Evolutionary conservation across 176 grass and related monocot genomes (phyloP).

Genomic region (Microstegium vimineum): DNA sequence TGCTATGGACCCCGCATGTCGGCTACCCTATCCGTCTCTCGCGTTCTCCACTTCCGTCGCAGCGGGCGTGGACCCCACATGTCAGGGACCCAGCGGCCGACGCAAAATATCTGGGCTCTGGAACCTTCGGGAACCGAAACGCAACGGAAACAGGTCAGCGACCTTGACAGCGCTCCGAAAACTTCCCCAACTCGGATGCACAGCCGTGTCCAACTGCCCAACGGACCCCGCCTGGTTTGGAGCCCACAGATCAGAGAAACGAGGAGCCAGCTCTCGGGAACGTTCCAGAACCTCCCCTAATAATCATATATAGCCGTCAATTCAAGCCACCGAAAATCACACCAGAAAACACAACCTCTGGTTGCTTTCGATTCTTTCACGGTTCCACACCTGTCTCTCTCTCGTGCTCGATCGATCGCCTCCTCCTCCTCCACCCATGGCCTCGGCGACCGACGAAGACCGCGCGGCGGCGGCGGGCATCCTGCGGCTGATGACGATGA

Average conservation of each 20-base stretch:
- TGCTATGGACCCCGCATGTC: background rate
- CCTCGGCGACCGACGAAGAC: slow-evolving; percentile 29
- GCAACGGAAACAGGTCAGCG: background rate
- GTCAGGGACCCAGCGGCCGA: background rate
- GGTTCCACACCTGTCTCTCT: background rate
- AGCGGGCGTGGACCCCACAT: background rate
- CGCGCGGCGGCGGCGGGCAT: slow-evolving; percentile 21
- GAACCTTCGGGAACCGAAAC: slow-evolving; percentile 29
- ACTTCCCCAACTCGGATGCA: background rate
- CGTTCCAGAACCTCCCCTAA: slow-evolving; percentile 9
- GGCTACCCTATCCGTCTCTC: background rate
- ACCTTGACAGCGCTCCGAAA: background rate
- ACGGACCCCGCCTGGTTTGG: background rate
- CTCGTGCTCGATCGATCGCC: background rate
- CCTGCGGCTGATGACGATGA: slow-evolving; percentile 30
- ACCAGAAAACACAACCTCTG: background rate
- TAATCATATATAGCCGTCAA: slow-evolving; percentile 4
- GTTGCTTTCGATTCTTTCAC: slow-evolving; percentile 13
- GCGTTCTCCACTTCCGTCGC: too few species aligned
- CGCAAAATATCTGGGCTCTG: slow-evolving; percentile 14
- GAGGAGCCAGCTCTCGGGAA: slow-evolving; percentile 14
- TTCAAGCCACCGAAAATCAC: background rate
- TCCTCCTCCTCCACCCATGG: slow-evolving; percentile 27
- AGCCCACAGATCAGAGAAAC: slow-evolving; percentile 36
- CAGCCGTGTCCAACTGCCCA: background rate